Evolutionary conservation across 2,329 filamentous ascomycete genomes (phyloP), one percentile per base, ranked within the genome.

Genomic region (Phyllosticta paracitricarpa): DNA sequence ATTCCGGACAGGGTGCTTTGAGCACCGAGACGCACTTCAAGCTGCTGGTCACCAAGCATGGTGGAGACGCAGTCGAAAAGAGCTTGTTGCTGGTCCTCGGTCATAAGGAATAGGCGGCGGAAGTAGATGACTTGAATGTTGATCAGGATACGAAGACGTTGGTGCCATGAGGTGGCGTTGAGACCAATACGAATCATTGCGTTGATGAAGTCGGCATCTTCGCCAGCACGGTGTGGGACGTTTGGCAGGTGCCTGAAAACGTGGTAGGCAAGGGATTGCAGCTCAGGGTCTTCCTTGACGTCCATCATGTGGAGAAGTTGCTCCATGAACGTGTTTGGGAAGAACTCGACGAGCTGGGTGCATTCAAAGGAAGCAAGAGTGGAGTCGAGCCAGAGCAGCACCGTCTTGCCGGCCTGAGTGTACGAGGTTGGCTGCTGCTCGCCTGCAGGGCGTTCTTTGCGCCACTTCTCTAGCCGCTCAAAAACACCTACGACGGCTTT

Each of bases 71-170:
- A 95, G 54, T 88, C 86, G 71, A 97, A 96, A 17, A 99, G 83
- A 35, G 84, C 82, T 67, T 90, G 83, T 59, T 94, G 89, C 72
- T 96, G 88, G 7, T 82, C 77, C 6, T 83, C 79, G 33, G 85
- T 83, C 66, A 95, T 89, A 28, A 97, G 79, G 80, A 99, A 99
- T 48, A 99, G 83, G 26, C 93, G 89, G 57, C 94, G 88, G 84
- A 97, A 99, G 79, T 97, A 99, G 68, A 99, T 88, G 65, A 97
- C 93, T 70, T 99, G 95, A 81, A 99, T 97, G 76, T 97, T 97
- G 76, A 99, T 92, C 67, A 99, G 84, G 53, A 96, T 91, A 26
- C 95, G 86, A 51, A 99, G 82, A 55, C 94, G 89, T 76, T 99
- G 94, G 74, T 99, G 94, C 94, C 94, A 99, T 61, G 89, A 94